Evolutionary conservation across 768 basidiomycete genomes (phyloP).

Genomic region (Psilocybe cyanescens): DNA sequence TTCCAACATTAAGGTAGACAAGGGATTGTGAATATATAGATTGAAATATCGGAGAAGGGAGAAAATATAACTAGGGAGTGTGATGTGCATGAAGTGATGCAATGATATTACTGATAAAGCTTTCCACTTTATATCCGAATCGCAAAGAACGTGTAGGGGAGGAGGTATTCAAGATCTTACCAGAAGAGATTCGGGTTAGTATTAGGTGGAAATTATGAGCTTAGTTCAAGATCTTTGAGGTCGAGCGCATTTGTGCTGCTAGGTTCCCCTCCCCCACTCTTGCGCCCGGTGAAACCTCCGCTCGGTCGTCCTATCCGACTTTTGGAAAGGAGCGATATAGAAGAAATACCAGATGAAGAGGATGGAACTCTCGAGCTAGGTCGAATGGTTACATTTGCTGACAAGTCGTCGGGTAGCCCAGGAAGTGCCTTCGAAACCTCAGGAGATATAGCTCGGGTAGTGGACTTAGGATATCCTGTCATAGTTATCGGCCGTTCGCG

Average conservation of each 20-base stretch:
- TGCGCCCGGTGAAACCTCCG: constrained; percentile 28
- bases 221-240: constrained; percentile 34
- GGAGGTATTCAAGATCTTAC: not conserved
- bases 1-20: constrained; percentile 6
- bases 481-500: constrained; percentile 40
- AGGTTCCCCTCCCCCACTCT: constrained; percentile 29
- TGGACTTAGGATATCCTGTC: constrained; percentile 30
- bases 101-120: not conserved
- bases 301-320: constrained; percentile 56
- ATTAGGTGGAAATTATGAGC: constrained; percentile 24
- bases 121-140: not conserved
- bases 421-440: constrained; percentile 39
- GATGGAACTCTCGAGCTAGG: constrained; percentile 41
- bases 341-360: constrained; percentile 27
- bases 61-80: constrained; percentile 7
- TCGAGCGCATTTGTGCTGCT: constrained; percentile 24
- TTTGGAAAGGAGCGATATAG: constrained; percentile 42
- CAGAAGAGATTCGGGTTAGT: constrained; percentile 5
- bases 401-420: constrained; percentile 39
- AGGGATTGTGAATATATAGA: not conserved
- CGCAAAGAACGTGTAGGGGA: constrained; percentile 5
- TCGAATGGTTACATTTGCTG: constrained; percentile 53
- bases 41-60: constrained; percentile 3
- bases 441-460: constrained; percentile 30
- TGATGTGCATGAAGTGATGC: not conserved